Evolutionary conservation across 2,329 filamentous ascomycete species (phyloP), one percentile per base, ranked within the genome.

Genomic region (Xylariaceae sp.): DNA sequence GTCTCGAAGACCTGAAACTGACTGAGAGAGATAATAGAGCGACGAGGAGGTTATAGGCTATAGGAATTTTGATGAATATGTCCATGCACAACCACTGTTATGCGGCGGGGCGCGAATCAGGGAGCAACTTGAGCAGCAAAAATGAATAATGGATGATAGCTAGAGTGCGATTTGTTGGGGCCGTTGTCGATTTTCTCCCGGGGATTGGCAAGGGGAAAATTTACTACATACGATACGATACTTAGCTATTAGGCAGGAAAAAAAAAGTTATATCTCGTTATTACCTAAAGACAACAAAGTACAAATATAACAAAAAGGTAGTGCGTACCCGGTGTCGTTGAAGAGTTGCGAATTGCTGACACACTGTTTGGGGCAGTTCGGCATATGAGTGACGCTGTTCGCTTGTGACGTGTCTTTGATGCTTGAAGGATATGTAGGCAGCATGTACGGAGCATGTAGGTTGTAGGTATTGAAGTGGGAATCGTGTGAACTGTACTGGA

Each of bases 1-100:
- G 47, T 23, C 47, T 18, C 47, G 47, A 30, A 23, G 8, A 48
- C 15, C 15, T 13, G 17, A 17, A 50, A 9, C 15, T n/a, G 8
- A 48, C 17, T 48, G 23, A 30, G 37, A 35, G 44, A 35, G 44
- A 52, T 51, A 54, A 54, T 49, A 58, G 51, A 58, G 51, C 37
- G 35, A 35, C 17, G 37, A 58, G 53, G 53, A 51, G 45, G 42
- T 44, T 23, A 10, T 42, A 42, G 11, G 37, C 37, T 42, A 13
- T 10, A 9, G 37, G 37, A 9, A 10, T 42, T 42, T 42, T 42
- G 37, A 42, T 42, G 37, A 42, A 42, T 42, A 42, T 42, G 9
- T 42, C 37, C 37, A 42, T 42, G 37, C 37, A 42, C 37, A 42
- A 42, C 9, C 23, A 42, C 9, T 42, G 11, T 42, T 9, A 42